Base-by-base conservation (phyloP, 805 yeast genomes). In the Starmerella potacharoeniae region DNA sequence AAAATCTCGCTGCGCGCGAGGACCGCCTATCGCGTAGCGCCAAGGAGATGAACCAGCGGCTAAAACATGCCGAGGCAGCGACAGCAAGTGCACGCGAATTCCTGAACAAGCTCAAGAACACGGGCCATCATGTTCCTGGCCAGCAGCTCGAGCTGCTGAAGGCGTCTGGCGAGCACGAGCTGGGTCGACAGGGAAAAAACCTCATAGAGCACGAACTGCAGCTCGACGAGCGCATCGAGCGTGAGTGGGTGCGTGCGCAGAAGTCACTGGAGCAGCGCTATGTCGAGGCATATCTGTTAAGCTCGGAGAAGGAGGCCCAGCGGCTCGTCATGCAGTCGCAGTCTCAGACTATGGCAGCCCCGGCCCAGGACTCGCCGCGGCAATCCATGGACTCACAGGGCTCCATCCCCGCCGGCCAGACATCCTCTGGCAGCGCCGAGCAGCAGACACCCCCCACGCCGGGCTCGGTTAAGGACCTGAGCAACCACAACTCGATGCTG, bases 261-360 rank as follows among this genome's bases (percentile, higher is more conserved):
- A 64, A 67, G 49, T 62, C 60, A 2, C 63, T 72, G 34, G 74
- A 71, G 52, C 53, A 62, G 53, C 60, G 71, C 6, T 72, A 72
- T 51, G 60, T 69, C 4, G 62, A 64, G 37, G 72, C 69, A 11
- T 68, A 67, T 39, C 61, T 49, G 7, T 36, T 50, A 14, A 55
- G 46, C 47, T 43, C 52, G 13, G 46, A 49, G 17, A 28, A 22
- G 11, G 37, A 41, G 44, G 39, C 51, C 16, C 52, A 28, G 31
- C 36, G 16, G 16, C 5, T 35, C 17, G 13, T 31, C 14, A 2
- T 17, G 39, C 43, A 36, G 42, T 28, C 50, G 42, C 42, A 35
- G 34, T 13, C 42, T 3, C 34, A 35, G 14, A 22, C 22, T 22
- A 22, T 22, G 22, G 22, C 22, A 22, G 33, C 50, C 16, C 41